phyloP scores from a whole-genome alignment of 2,329 filamentous ascomycete species.

The Neocucurbitaria cava region DNA sequence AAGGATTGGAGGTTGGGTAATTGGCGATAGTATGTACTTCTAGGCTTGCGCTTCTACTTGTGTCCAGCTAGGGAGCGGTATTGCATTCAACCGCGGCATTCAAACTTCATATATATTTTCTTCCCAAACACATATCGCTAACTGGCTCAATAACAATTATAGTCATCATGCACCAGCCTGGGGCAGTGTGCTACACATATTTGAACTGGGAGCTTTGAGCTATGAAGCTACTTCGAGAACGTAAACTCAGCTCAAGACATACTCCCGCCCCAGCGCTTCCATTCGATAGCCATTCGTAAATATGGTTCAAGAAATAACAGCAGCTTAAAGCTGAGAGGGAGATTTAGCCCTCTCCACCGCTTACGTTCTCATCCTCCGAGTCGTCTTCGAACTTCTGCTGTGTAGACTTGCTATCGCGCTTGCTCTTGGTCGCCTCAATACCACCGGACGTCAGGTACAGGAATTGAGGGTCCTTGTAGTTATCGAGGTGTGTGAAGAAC shows the following conservation, averaged over 20 bases:
- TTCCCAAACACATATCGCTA: background rate
- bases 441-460: slow-evolving; percentile 59
- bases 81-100: slow-evolving; percentile 7
- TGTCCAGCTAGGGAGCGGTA: slow-evolving; percentile 15
- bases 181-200: too few species aligned
- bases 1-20: background rate
- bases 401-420: slow-evolving; percentile 35
- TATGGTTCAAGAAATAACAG: too few species aligned
- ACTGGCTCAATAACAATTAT: too few species aligned
- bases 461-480: slow-evolving; percentile 58
- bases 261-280: too few species aligned
- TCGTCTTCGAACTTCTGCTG: slow-evolving; percentile 40
- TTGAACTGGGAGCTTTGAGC: too few species aligned
- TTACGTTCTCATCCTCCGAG: slow-evolving; percentile 45
- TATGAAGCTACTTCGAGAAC: too few species aligned
- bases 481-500: slow-evolving; percentile 60
- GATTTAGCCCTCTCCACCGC: slow-evolving; percentile 39
- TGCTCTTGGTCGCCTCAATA: slow-evolving; percentile 51
- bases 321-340: too few species aligned
- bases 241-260: too few species aligned
- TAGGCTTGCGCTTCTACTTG: slow-evolving; percentile 30
- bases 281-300: too few species aligned
- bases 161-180: too few species aligned
- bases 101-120: background rate
- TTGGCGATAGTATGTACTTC: slow-evolving; percentile 29